Evolutionary conservation across 768 basidiomycete species (phyloP).

Genomic region (Asterophora lycoperdoides): DNA sequence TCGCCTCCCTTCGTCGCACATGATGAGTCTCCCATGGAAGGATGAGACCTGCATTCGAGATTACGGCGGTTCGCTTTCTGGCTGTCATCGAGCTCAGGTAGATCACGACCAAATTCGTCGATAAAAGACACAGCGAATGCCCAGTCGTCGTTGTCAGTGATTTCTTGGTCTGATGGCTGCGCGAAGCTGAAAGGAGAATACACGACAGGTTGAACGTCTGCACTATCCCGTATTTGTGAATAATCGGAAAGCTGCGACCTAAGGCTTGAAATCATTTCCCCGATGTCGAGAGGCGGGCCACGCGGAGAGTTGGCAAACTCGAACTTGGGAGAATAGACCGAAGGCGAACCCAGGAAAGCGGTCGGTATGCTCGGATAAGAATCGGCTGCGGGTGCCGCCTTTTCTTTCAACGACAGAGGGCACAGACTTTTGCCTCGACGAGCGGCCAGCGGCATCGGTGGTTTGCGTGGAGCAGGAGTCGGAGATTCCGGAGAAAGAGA

Average conservation of each 20-base stretch:
- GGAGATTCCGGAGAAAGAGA: constrained; percentile 34
- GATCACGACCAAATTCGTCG: constrained; percentile 7
- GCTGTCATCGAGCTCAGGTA: neutral
- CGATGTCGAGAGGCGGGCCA: constrained; percentile 29
- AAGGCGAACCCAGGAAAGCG: constrained; percentile 40
- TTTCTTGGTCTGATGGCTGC: constrained; percentile 10
- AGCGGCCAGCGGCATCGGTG: constrained; percentile 28
- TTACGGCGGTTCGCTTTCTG: neutral
- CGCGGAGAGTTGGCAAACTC: constrained; percentile 21
- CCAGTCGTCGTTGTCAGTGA: constrained; percentile 29
- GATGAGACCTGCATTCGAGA: neutral
- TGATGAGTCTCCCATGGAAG: neutral
- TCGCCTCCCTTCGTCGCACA: neutral
- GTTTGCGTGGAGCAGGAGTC: constrained; percentile 17
- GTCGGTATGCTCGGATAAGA: constrained; percentile 41
- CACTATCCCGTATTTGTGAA: constrained; percentile 11
- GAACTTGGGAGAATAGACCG: constrained; percentile 31
- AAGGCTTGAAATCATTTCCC: constrained; percentile 44
- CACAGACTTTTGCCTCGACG: constrained; percentile 35
- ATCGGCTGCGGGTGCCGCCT: constrained; percentile 15
- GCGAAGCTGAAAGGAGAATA: constrained; percentile 10
- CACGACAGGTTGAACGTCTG: constrained; percentile 1
- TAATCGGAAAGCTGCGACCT: constrained; percentile 33
- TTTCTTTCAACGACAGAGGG: constrained; percentile 23
- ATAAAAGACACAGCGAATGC: constrained; percentile 32